Evolutionary conservation across 176 grass and related monocot species (phyloP), one percentile per base, ranked within the genome.

Genomic region (Triticum monococcum): DNA sequence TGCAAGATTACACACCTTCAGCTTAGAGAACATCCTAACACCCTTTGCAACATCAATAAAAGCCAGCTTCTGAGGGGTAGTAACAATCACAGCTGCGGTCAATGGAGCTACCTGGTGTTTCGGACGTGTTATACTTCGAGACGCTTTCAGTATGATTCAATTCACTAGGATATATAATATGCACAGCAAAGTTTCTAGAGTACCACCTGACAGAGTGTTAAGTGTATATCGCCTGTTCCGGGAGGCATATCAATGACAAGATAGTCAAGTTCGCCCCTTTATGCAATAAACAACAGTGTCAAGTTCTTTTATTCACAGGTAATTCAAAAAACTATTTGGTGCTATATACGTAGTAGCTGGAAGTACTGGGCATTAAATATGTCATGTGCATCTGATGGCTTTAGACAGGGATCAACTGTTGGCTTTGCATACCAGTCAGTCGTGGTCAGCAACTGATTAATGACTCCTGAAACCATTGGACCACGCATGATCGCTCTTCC

Each of bases 41-140:
- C 96, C 96, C 90, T 98, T 98, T 23, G 96, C 96, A 73, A 98
- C 93, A 89, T 96, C 96, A 92, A 98, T 98, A 82, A 98, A 98
- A 77, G 96, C 91, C 23, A 98, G 66, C 75, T 98, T 98, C 67
- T 98, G 93, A 85, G 96, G 96, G 25, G 96, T 96, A 59, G 96
- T 98, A 87, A 98, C 96, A 82, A 98, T 96, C 46, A 98, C 96
- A 23, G 93, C 93, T 82, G 93, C 93, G 54, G 96, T 98, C 86
- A 98, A 36, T 56, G 93, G 96, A 64, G 96, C 96, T 79, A 98
- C 96, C 95, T 98, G 77, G 80, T 78, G 62, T 90, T 88, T 75
- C 26, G 54, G 40, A 23, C 10, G 60, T 26, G 67, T 84, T 68
- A 90, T 84, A 72, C 78, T 68, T 87, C 45, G 25, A 14, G 30